Evolutionary conservation across 495 filamentous ascomycete genomes (phyloP).

Genomic region (Lasiosphaeriaceae sp.): DNA sequence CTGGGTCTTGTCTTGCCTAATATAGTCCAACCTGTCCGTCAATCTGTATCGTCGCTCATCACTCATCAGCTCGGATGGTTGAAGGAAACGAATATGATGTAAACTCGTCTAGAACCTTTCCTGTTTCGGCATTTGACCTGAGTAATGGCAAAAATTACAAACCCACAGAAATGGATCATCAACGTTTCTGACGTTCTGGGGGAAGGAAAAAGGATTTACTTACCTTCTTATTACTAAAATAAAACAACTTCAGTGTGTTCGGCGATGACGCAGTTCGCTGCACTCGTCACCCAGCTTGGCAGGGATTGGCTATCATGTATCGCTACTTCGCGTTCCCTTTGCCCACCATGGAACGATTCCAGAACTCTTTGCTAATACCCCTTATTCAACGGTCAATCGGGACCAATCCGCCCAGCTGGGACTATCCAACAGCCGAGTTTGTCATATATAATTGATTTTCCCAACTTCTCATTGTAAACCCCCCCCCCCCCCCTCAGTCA

Average conservation of each 20-base stretch:
- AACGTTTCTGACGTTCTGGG: neutral
- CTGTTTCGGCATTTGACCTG: neutral
- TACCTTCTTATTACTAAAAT: neutral
- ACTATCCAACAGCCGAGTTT: no score
- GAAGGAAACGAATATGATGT: neutral
- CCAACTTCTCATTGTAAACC: no score
- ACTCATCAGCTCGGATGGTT: no score
- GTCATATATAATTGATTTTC: no score
- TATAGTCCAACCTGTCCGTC: no score
- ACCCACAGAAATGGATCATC: neutral
- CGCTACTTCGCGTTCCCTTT: neutral
- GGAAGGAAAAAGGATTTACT: neutral
- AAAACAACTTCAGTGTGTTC: neutral
- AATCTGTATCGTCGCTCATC: no score
- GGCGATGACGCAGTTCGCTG: neutral
- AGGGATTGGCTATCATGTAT: neutral
- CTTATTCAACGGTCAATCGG: no score
- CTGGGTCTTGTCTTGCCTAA: no score
- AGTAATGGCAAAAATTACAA: neutral
- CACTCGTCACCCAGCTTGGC: neutral
- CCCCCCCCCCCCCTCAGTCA: no score
- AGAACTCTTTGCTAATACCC: no score
- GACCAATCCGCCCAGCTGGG: no score
- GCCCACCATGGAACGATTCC: no score
- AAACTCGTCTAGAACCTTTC: neutral